Base-by-base conservation (phyloP, 495 filamentous ascomycete species). In the Cetradonia linearis region DNA sequence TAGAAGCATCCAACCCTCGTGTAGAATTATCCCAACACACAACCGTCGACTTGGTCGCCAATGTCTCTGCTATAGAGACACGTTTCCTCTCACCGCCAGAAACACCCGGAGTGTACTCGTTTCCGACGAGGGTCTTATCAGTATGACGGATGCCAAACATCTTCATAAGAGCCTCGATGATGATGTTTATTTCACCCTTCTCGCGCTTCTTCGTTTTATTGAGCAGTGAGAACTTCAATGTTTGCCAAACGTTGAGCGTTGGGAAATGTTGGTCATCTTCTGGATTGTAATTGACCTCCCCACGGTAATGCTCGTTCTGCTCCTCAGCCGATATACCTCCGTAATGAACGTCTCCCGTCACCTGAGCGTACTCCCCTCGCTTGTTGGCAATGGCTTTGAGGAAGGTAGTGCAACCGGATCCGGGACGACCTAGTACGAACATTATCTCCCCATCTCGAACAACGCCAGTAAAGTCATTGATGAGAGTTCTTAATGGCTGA, bases 251-350 rank as follows among this genome's bases (percentile, higher is more conserved):
- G 2, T 85, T 93, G 38, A 95, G 72, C 9, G 78, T 76, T 4
- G 89, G 85, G 66, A 92, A 83, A 70, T 92, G 88, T 49, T 83
- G 77, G 62, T 94, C 89, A 58, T 93, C 88, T 70, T 93, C 88
- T 14, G 78, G 80, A 65, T 91, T 91, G 70, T 90, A 90, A 66
- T 85, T 88, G 65, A 91, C 85, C 69, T 95, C 87, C 38, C 87
- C 87, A 48, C 86, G 80, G 72, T 88, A 92, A 58, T 80, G 75
- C 65, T 82, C 81, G 49, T 79, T 72, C 65, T 87, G 84, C 62
- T 87, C 83, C 31, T 81, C 76, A 1, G 87, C 82, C 0, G 85
- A 78, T 31, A 92, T 86, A 42, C 87, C 86, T 62, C 87, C 87
- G 66, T 91, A 93, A 25, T 76, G 81, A 33, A 93, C 80, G 6